Base-by-base conservation (phyloP, 2,329 filamentous ascomycete genomes). In the Zarea fungicola region DNA sequence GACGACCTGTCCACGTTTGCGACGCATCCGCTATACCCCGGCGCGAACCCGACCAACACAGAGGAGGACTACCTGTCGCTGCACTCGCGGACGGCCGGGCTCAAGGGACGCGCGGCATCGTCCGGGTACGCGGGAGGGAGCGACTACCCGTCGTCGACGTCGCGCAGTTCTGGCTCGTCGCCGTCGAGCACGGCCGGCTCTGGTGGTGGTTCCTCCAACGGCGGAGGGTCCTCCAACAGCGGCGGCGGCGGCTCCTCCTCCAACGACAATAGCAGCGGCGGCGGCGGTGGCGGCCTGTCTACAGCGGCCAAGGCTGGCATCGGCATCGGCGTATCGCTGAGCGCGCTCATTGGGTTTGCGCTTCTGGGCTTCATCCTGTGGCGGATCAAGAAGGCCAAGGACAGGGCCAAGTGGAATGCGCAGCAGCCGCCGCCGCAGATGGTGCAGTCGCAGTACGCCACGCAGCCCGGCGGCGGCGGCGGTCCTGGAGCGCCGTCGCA, bases 11-110 rank as follows among this genome's bases (percentile, higher is more conserved):
- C 49, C 6, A 26, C 28, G 5, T 35, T 50, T 3, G 41, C 41
- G 21, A 50, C 48, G 11, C 48, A 50, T 31, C 48, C 48, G 16
- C 32, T 51, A 13, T 39, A 48, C 11, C 37, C 37, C 22, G 49
- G 49, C 28, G 49, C 49, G 11, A 48, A 48, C 31, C 43, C 49
- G 11, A 48, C 49, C 5, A 23, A 48, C 39, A 41, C 39, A 18
- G 39, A 41, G n/a, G 39, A 41, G 39, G 39, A 41, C 39, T 41
- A 41, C 21, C 39, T 41, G 25, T 28, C 18, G 39, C n/a, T 18
- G 39, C 39, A 9, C 3, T 28, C 23, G 4, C 1, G n/a, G 7
- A 29, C 6, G 5, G 39, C 23, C 16, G 14, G 21, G 8, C 37
- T 40, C 22, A 4, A 18, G 14, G 37, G 37, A 14, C 37, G 37